These are phyloP conservation scores for Claviceps sp. DNA, from an alignment of 2,329 filamentous ascomycete species.

Conservation along the genomic window DNA sequence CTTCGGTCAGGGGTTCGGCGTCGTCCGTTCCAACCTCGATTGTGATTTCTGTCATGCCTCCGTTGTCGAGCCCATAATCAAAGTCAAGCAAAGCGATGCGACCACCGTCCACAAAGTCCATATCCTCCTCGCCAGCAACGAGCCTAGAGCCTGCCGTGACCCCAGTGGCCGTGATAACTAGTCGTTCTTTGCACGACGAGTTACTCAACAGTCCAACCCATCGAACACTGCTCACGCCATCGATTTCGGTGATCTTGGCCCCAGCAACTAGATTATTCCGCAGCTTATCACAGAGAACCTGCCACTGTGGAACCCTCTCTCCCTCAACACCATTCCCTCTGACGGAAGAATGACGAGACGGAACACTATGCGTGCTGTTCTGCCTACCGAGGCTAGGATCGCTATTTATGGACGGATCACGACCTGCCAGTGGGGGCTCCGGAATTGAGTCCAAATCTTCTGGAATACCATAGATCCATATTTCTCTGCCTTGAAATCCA, in stretches of 20 bases:
- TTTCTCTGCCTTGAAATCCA: conserved; percentile 56
- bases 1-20: conserved; percentile 59
- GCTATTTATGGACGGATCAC: conserved; percentile 10
- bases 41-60: conserved; percentile 41
- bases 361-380: conserved; percentile 16
- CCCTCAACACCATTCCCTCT: conserved; percentile 16
- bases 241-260: conserved; percentile 48
- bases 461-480: conserved; percentile 72
- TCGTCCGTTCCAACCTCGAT: conserved; percentile 63
- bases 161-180: conserved; percentile 62
- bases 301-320: conserved; percentile 49
- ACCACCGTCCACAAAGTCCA: conserved; percentile 67
- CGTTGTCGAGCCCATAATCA: conserved; percentile 45
- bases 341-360: conserved; percentile 19
- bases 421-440: conserved; percentile 20
- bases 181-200: conserved; percentile 36
- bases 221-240: conserved; percentile 53
- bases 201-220: conserved; percentile 51
- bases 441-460: conserved; percentile 54
- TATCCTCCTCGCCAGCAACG: conserved; percentile 54
- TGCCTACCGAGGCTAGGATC: conserved; percentile 15
- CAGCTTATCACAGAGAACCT: conserved; percentile 51
- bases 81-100: conserved; percentile 64
- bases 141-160: conserved; percentile 44
- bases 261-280: conserved; percentile 61